Evolutionary conservation across 768 basidiomycete genomes (phyloP).

Genomic region (Xerocomellus dryophilus): DNA sequence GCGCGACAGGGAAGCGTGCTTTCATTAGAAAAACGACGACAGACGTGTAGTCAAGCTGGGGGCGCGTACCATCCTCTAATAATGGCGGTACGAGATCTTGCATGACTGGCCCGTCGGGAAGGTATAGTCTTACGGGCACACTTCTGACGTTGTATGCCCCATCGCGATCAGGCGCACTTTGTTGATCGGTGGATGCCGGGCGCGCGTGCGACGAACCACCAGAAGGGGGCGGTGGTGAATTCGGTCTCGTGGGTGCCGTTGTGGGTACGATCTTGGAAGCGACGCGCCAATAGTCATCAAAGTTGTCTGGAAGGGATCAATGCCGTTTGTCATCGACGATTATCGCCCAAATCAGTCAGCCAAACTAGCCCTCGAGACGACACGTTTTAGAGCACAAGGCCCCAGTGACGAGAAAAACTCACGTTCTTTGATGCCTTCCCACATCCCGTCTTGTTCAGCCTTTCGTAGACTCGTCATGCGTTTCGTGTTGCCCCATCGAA

Average conservation of each 20-base stretch:
- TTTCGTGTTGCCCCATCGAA: constrained; percentile 94
- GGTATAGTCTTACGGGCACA: constrained; percentile 84
- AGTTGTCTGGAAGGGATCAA: constrained; percentile 66
- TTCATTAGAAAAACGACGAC: neutral
- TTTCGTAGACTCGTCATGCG: constrained; percentile 88
- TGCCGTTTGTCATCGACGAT: constrained; percentile 9
- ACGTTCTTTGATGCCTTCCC: constrained; percentile 97
- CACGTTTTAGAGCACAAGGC: constrained; percentile 20
- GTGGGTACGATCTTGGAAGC: constrained; percentile 91
- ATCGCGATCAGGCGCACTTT: constrained; percentile 59
- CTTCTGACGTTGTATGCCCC: constrained; percentile 85
- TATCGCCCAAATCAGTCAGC: constrained; percentile 22
- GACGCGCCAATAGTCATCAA: constrained; percentile 92
- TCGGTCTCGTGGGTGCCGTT: constrained; percentile 57
- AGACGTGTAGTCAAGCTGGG: neutral
- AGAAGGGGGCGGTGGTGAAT: constrained; percentile 50
- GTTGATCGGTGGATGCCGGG: constrained; percentile 62
- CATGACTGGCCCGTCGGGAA: constrained; percentile 86
- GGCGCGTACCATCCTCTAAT: constrained; percentile 65
- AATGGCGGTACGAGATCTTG: constrained; percentile 87
- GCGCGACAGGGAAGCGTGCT: neutral
- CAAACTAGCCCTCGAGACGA: constrained; percentile 16
- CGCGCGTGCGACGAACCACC: constrained; percentile 62
- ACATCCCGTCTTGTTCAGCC: constrained; percentile 91
- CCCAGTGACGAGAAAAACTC: constrained; percentile 34